Percentiles rank a stretch among this genome's conserved stretches.
These are phyloP conservation scores for Sisymbrium irio DNA, from an alignment of 345 rosid species.

Conservation along the genomic window DNA sequence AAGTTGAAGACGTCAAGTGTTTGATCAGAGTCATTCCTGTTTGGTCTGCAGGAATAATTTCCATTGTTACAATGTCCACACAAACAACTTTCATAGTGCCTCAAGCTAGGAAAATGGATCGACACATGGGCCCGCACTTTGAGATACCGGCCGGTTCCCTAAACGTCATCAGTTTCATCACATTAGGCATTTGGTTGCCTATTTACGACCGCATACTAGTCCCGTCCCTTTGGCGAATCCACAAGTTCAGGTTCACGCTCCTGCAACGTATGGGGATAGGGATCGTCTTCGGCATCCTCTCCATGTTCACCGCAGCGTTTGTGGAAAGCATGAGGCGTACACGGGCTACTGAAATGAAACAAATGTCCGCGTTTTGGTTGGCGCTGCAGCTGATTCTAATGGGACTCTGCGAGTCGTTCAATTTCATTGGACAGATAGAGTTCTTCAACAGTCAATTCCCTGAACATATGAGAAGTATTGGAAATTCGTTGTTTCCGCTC, in stretches of 20 bases:
- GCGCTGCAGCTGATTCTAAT: conserved; percentile 47
- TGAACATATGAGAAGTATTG: conserved; percentile 62
- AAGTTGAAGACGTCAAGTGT: conserved; percentile 72
- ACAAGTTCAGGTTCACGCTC: conserved; percentile 48
- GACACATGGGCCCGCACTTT: conserved; percentile 56
- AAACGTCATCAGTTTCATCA: conserved; percentile 41
- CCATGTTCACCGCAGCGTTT: conserved; percentile 50
- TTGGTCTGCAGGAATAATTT: conserved; percentile 53
- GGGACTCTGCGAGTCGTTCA: conserved; percentile 59
- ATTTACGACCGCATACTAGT: conserved; percentile 53
- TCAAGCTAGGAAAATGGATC: conserved; percentile 59
- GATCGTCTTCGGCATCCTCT: conserved; percentile 40
- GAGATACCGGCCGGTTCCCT: conserved; percentile 56
- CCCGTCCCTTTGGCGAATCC: conserved; percentile 40
- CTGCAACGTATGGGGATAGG: conserved; percentile 62
- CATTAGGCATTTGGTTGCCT: conserved; percentile 59
- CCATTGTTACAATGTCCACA: conserved; percentile 41
- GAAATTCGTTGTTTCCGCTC: conserved; percentile 44
- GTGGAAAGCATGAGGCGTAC: conserved; percentile 49
- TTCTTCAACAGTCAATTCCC: conserved; percentile 65
- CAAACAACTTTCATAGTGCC: conserved; percentile 47
- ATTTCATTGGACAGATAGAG: conserved; percentile 53
- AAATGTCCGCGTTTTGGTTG: conserved; percentile 48
- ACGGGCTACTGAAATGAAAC: conserved; percentile 16
- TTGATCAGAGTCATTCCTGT: conserved; percentile 49